A percentile compares a stretch with the other conserved stretches of the same genome.
Conservation (phyloP, 495 filamentous ascomycete genomes). For the Baudoinia panamericana region DNA sequence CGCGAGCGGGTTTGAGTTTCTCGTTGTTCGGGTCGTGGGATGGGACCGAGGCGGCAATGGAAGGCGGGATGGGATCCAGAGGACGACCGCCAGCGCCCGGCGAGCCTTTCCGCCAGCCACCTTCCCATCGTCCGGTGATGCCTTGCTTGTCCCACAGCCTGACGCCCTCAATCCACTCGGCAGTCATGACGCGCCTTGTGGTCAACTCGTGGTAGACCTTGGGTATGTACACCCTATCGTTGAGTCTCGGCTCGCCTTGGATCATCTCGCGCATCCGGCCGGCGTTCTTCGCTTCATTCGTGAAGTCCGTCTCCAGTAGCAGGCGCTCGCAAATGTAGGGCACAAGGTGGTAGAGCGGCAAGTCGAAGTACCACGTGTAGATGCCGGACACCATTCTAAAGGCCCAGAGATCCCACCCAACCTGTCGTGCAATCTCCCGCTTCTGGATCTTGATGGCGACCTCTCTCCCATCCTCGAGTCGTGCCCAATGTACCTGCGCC, state of each 20-base stretch:
- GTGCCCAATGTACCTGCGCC: constrained; percentile 92
- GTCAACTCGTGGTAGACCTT: constrained; percentile 69
- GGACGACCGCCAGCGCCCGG: constrained; percentile 61
- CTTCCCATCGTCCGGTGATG: constrained; percentile 60
- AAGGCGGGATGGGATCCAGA: constrained; percentile 40
- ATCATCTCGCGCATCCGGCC: constrained; percentile 70
- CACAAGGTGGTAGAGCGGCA: constrained; percentile 76
- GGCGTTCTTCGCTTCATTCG: constrained; percentile 78
- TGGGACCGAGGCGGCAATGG: constrained; percentile 33
- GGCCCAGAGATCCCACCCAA: constrained; percentile 86
- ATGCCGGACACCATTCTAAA: constrained; percentile 72
- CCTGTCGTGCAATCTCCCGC: constrained; percentile 76
- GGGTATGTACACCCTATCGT: constrained; percentile 75
- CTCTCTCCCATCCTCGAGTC: constrained; percentile 69
- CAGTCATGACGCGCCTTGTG: constrained; percentile 76
- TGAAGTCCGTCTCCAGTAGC: constrained; percentile 84
- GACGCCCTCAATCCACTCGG: constrained; percentile 94
- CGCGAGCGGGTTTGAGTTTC: constrained; percentile 62
- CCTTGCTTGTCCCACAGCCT: constrained; percentile 78
- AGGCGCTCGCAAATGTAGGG: constrained; percentile 83
- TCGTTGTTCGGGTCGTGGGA: constrained; percentile 29
- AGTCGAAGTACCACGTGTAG: constrained; percentile 70
- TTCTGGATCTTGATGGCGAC: constrained; percentile 97
- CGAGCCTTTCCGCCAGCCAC: constrained; percentile 59
- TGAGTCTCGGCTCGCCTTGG: constrained; percentile 59